These are phyloP conservation scores for Remersonia thermophila DNA, from an alignment of 2,329 filamentous ascomycete species.

Conservation along the genomic window DNA sequence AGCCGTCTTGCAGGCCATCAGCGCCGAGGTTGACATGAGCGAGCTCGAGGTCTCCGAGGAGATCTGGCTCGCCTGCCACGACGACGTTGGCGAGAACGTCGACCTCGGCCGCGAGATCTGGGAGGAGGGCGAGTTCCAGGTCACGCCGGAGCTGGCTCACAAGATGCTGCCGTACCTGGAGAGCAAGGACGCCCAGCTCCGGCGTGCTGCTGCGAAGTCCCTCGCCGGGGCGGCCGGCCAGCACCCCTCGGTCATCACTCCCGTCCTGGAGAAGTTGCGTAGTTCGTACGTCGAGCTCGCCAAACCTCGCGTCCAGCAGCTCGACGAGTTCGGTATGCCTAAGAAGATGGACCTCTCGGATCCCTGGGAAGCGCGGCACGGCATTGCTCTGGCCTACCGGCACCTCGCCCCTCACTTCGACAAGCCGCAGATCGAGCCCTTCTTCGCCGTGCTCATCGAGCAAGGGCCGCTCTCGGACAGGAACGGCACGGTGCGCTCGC, in stretches of 20 bases:
- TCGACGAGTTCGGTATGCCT: constrained; percentile 91
- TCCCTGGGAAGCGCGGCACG: constrained; percentile 83
- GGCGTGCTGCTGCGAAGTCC: constrained; percentile 70
- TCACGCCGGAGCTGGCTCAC: constrained; percentile 51
- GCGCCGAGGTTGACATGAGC: constrained; percentile 81
- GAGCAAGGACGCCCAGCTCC: constrained; percentile 67
- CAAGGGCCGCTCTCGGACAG: constrained; percentile 78
- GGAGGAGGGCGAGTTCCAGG: constrained; percentile 77
- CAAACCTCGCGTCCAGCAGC: constrained; percentile 69
- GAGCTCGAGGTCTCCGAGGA: constrained; percentile 78
- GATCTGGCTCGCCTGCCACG: constrained; percentile 87
- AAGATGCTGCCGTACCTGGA: constrained; percentile 68
- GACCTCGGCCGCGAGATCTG: constrained; percentile 80
- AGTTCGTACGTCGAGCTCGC: constrained; percentile 64
- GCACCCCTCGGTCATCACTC: constrained; percentile 46
- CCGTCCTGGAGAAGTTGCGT: constrained; percentile 54
- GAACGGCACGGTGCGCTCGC: constrained; percentile 61
- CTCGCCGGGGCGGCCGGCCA: constrained; percentile 60
- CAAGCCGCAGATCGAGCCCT: constrained; percentile 56
- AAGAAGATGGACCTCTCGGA: constrained; percentile 78
- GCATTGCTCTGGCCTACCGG: constrained; percentile 76
- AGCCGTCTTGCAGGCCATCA: constrained; percentile 78
- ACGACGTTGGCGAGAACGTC: constrained; percentile 77
- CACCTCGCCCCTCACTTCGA: constrained; percentile 63
- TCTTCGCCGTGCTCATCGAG: constrained; percentile 77